Evolutionary conservation across 139 green algal genomes (phyloP), one percentile per base, ranked within the genome.

Genomic region (Chlorella sp.): DNA sequence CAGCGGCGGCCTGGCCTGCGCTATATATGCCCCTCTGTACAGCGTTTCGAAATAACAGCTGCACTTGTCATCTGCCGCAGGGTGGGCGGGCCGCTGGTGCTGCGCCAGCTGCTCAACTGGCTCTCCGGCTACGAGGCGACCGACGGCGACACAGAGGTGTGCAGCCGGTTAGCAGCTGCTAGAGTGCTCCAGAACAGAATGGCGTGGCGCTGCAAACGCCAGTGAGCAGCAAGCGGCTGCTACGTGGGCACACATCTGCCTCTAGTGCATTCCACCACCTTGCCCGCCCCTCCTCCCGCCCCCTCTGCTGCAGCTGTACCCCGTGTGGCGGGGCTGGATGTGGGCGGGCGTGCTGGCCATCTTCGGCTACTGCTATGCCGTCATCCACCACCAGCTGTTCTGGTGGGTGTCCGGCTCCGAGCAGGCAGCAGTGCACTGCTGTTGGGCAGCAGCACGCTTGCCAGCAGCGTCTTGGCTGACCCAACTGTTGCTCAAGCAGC

Each of bases 321-420:
- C 86, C 7, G 60, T 73, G n/a, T 92, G 89, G 84, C 54, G 81
- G 46, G 95, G 95, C n/a, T 97, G 94, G 95, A 76, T 94, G 80
- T 94, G 89, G 87, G 94, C 93, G 22, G 73, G 87, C 36, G 85
- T 89, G 40, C 83, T 96, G 68, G 90, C 83, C 32, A 28, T 79
- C 38, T 85, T 88, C 44, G 87, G 87, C 44, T 93, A 92, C 34
- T 36, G 81, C 44, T 92, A 95, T 82, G 79, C 83, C 9, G 26
- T 96, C 16, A 77, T 95, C 38, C 94, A 97, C 88, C 95, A 98
- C 87, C 93, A 95, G 87, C 77, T 83, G 30, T 83, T 83, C 77
- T 83, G 77, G 76, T 82, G 76, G 40, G 76, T 17, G 65, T n/a
- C 17, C 3, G 32, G 30, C 22, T 70, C 5, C 6, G 46, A 7